Evolutionary conservation across 148 eudicot genomes (phyloP).

Genomic region (Vaccinium corymbosum): DNA sequence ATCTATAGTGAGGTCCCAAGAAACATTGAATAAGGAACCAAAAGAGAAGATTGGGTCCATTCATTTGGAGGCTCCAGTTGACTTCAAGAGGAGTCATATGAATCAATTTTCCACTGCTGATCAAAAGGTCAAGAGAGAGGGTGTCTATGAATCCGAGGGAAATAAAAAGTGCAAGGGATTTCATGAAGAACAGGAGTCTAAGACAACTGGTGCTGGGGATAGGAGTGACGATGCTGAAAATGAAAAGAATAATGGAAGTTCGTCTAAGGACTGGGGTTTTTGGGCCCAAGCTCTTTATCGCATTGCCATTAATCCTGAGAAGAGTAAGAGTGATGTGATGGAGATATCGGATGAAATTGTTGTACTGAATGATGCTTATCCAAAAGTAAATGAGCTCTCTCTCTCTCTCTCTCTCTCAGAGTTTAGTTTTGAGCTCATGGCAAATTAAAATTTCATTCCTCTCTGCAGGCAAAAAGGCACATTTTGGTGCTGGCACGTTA

Average conservation of each 20-base stretch:
- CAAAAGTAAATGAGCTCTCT: conserved; percentile 53
- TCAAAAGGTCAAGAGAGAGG: conserved; percentile 52
- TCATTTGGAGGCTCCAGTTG: conserved; percentile 26
- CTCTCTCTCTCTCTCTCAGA: not conserved
- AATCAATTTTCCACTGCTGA: conserved; percentile 26
- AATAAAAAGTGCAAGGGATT: conserved; percentile 57
- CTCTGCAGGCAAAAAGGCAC: conserved; percentile 67
- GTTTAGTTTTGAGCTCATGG: not conserved
- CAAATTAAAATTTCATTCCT: not conserved
- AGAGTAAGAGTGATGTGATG: conserved; percentile 46
- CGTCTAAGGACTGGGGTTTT: conserved; percentile 56
- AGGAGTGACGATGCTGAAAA: conserved; percentile 27
- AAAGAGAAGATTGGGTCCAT: conserved; percentile 7
- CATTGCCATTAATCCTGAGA: conserved; percentile 72
- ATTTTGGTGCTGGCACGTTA: conserved; percentile 66
- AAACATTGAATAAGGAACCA: conserved; percentile 12
- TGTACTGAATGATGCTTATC: conserved; percentile 72
- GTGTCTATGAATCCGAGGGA: conserved; percentile 27
- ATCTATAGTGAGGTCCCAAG: conserved; percentile 43
- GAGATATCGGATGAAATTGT: conserved; percentile 57
- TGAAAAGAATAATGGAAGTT: conserved; percentile 23
- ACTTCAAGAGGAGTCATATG: conserved; percentile 11
- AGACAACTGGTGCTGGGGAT: conserved; percentile 17
- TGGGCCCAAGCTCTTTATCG: conserved; percentile 79
- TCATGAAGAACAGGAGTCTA: conserved; percentile 26